Evolutionary conservation across 768 basidiomycete genomes (phyloP), one percentile per base, ranked within the genome.

Genomic region (Boletus speciosus): DNA sequence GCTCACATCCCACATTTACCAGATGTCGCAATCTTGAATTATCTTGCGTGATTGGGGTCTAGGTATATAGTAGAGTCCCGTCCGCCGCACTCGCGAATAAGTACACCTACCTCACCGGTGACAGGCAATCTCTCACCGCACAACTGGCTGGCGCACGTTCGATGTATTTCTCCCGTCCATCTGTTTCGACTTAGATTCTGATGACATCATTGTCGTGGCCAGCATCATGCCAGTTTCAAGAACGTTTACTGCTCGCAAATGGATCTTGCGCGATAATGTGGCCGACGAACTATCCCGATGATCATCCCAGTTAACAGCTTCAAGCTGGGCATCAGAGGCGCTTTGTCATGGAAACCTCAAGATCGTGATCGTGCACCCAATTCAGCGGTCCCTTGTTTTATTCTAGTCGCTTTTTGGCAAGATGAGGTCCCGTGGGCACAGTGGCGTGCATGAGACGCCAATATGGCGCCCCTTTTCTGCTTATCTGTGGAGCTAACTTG

Each of bases 11-110:
- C 14, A 10, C 23, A 27, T 16, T 39, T 3, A 37, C 51, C 49
- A 52, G 36, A 32, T 52, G 23, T 43, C 57, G 55, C 45, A 37
- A 58, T 57, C 45, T 29, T 29, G 29, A 29, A 29, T 29, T 29
- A 9, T 8, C 29, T 29, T 55, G 49, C 55, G 57, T 52, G 43
- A 57, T 48, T 38, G 19, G 3, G n/a, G 23, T 27, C 10, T 27
- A 10, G 8, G 10, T 34, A 34, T 46, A 44, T 12, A 12, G 19
- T 14, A 3, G 31, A 31, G 19, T 11, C 3, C 6, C 5, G 19
- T n/a, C n/a, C 16, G 27, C 16, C 10, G 2, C 27, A n/a, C 8
- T n/a, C 27, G 11, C 5, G 39, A 40, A 25, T 4, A n/a, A 37
- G 19, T 31, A 6, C 43, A 44, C n/a, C 43, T 27, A 29, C 25